Percentiles rank a stretch among this genome's conserved stretches.
phyloP scores from a whole-genome alignment of 495 filamentous ascomycete genomes.

The Aspergillus cristatus region DNA sequence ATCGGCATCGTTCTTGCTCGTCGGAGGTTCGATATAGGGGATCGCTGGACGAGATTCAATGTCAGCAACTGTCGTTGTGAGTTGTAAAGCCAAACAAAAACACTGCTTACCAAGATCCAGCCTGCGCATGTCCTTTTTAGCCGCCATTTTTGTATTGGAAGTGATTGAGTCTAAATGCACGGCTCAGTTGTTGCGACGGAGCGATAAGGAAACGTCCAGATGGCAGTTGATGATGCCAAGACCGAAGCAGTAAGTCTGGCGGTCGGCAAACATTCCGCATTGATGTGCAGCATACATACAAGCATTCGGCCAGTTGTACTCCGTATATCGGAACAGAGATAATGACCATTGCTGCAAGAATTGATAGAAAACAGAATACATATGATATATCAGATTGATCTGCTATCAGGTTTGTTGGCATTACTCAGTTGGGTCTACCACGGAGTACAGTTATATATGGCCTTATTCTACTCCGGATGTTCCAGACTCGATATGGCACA shows the following conservation, averaged over 20 bases:
- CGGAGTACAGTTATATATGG: too few relatives aligned
- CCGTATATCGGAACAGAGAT: too few relatives aligned
- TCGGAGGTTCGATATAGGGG: conserved; percentile 51
- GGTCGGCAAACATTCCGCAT: background rate
- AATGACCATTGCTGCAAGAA: too few relatives aligned
- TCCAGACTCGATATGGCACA: too few relatives aligned
- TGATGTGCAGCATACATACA: too few relatives aligned
- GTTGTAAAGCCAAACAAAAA: background rate
- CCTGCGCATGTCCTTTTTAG: conserved; percentile 80
- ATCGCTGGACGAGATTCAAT: conserved; percentile 37
- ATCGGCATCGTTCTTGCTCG: conserved; percentile 44
- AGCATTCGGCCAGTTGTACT: too few relatives aligned
- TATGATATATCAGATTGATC: too few relatives aligned
- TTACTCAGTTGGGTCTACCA: too few relatives aligned
- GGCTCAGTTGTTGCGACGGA: conserved; percentile 1
- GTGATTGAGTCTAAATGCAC: background rate
- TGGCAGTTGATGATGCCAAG: conserved; percentile 4
- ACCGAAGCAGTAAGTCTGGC: conserved; percentile 3
- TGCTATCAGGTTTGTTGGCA: too few relatives aligned
- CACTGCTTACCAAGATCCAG: conserved; percentile 64
- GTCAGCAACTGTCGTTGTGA: conserved; percentile 9
- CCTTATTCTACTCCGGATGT: too few relatives aligned
- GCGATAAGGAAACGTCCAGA: conserved; percentile 1
- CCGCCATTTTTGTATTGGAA: conserved; percentile 44
- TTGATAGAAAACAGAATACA: too few relatives aligned